Evolutionary conservation across 768 basidiomycete genomes (phyloP), one percentile per base, ranked within the genome.

Genomic region (Amanita polypyramis): DNA sequence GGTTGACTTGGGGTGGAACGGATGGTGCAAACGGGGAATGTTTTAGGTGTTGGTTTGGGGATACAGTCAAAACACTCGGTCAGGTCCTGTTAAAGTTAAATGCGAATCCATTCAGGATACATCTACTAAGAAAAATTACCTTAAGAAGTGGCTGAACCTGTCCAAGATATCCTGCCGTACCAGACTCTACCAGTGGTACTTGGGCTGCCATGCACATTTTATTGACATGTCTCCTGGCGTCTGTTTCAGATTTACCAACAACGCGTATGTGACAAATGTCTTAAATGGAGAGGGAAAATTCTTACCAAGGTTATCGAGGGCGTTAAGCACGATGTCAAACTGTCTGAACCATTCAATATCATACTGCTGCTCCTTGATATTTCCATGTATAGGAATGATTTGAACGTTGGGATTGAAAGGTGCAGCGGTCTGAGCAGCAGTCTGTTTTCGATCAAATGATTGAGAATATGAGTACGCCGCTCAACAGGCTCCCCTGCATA

Each of bases 31-130:
- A 98, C 94, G 0, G 96, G 94, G 60, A 91, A 98, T 0, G 90
- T 85, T 61, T 93, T 98, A 0, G 93, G 92, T 0, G 87, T 85
- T 1, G 85, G 84, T 61, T 98, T 97, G 4, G 85, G 78, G n/a
- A 89, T 74, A 56, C 96, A 99, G 59, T 97, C 94, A 58, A 94
- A 98, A 65, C 96, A 99, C 60, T 97, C 94, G 1, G 90, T 88
- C 21, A 71, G 70, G 58, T 92, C 86, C 91, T 95, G 52, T 25
- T 50, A 25, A 29, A 15, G n/a, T 20, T 38, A 12, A 9, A 17
- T 35, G 15, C 36, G 43, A 27, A 34, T 5, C 17, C 19, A 34
- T 21, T 23, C 10, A 36, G 37, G 20, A 29, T 9, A 23, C 20
- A 52, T 43, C 4, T 12, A 29, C 42, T 23, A 21, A 17, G 4